phyloP scores from a whole-genome alignment of 441 rosid genomes.

The Mallotus japonicus region DNA sequence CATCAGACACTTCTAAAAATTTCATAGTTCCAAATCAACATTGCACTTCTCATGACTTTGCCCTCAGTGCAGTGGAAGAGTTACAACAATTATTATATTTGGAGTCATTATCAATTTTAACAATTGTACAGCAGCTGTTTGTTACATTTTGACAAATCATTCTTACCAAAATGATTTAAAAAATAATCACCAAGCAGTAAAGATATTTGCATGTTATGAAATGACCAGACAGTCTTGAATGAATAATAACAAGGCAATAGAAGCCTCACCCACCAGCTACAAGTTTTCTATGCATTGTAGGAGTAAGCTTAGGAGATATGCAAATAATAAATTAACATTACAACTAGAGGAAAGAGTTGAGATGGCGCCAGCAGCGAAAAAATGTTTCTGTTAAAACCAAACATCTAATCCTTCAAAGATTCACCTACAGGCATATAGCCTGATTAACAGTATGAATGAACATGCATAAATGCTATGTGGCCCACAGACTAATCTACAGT shows the following conservation, averaged over 20 bases:
- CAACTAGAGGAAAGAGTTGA: neutral
- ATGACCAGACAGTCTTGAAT: neutral
- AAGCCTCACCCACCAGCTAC: neutral
- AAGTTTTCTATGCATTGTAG: neutral
- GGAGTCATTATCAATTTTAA: neutral
- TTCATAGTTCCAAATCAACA: neutral
- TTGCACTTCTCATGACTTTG: neutral
- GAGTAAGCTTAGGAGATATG: neutral
- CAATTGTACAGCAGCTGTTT: neutral
- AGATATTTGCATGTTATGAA: neutral
- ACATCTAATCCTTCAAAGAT: neutral
- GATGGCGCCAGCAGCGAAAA: neutral
- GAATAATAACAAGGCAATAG: neutral
- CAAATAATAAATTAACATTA: neutral
- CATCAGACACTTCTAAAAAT: neutral
- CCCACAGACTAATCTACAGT: neutral
- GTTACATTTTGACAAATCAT: neutral
- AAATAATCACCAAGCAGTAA: neutral
- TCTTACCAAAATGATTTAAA: neutral
- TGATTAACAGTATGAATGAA: neutral
- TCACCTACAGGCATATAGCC: conserved; percentile 1
- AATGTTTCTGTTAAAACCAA: neutral
- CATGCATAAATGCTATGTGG: neutral
- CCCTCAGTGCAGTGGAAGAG: neutral
- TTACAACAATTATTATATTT: neutral